Evolutionary conservation across 257 asterid genomes (phyloP), one percentile per base, ranked within the genome.

Genomic region (Solanum arcanum): DNA sequence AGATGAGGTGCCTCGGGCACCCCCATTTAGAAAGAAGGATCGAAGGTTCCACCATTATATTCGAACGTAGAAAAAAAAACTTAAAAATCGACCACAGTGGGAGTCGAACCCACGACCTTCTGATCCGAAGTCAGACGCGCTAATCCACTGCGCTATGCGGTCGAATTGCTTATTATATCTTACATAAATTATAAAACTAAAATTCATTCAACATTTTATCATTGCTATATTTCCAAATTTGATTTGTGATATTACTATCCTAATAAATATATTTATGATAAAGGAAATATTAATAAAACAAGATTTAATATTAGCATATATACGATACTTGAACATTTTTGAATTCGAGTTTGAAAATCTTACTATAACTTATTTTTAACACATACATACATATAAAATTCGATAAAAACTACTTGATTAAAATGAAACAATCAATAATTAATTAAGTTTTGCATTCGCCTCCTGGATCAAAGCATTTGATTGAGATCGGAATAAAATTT

Each of bases 101-200:
- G 98, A 97, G 99, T 96, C 98, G 98, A 97, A 96, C 98, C 99
- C 98, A 95, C 99, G 98, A 95, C 98, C 99, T 97, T 95, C 93
- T 97, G 98, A 96, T 97, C 98, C 98, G 98, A 97, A 96, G 98
- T 97, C 99, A 97, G 93, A 96, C 98, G 98, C 99, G 98, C 99
- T 96, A 97, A 97, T 95, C 99, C 99, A 96, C 99, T 94, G 99
- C 98, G 99, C 99, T 95, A 97, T 96, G 99, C 98, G 98, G 98
- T 94, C 99, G 64, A 56, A 56, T 56, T 56, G 64, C n/a, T 18
- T 7, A 7, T 18, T 4, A 56, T 18, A 18, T 21, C n/a, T 52
- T 16, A 52, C 10, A 52, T 52, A 52, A 2, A 1, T 52, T 16
- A 6, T 16, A 6, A 52, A 52, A 52, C 3, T 6, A 2, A 6